phyloP scores from a whole-genome alignment of 345 rosid species.

The Citropsis articulata region DNA sequence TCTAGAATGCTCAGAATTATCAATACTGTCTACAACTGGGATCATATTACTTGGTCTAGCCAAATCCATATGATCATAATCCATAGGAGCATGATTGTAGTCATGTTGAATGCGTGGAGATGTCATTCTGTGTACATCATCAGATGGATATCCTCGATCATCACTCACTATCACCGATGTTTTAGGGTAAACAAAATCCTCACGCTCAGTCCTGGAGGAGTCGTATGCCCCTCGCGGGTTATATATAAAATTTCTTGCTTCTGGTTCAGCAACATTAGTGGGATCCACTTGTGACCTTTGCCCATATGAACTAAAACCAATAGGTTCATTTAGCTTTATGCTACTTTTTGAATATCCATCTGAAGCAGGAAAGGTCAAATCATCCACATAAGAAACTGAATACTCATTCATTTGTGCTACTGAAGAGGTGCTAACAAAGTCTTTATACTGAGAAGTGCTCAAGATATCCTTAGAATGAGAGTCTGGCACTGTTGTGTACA shows the following conservation, averaged over 20 bases:
- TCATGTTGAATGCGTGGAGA: slow-evolving; percentile 30
- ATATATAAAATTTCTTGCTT: slow-evolving; percentile 24
- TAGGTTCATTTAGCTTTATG: slow-evolving; percentile 32
- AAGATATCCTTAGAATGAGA: slow-evolving; percentile 32
- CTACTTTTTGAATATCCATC: slow-evolving; percentile 35
- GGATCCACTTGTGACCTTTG: slow-evolving; percentile 28
- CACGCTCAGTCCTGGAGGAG: slow-evolving; percentile 31
- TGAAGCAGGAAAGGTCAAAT: slow-evolving; percentile 28
- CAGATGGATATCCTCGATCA: slow-evolving; percentile 32
- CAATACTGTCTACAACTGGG: slow-evolving; percentile 28
- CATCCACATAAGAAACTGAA: slow-evolving; percentile 28
- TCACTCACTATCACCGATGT: slow-evolving; percentile 26
- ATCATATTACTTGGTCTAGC: slow-evolving; percentile 32
- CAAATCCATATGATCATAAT: slow-evolving; percentile 32
- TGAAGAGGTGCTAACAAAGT: slow-evolving; percentile 37
- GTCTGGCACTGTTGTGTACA: slow-evolving; percentile 22
- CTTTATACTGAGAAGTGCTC: slow-evolving; percentile 23
- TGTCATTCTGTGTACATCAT: slow-evolving; percentile 24
- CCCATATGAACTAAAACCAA: slow-evolving; percentile 22
- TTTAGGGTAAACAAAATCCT: slow-evolving; percentile 31
- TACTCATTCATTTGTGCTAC: slow-evolving; percentile 30
- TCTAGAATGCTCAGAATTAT: slow-evolving; percentile 30
- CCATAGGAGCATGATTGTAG: slow-evolving; percentile 28
- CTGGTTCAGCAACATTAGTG: slow-evolving; percentile 29
- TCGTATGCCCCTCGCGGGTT: slow-evolving; percentile 27